Evolutionary conservation across 2,329 filamentous ascomycete species (phyloP).

Genomic region (Leptographium galeiforme): DNA sequence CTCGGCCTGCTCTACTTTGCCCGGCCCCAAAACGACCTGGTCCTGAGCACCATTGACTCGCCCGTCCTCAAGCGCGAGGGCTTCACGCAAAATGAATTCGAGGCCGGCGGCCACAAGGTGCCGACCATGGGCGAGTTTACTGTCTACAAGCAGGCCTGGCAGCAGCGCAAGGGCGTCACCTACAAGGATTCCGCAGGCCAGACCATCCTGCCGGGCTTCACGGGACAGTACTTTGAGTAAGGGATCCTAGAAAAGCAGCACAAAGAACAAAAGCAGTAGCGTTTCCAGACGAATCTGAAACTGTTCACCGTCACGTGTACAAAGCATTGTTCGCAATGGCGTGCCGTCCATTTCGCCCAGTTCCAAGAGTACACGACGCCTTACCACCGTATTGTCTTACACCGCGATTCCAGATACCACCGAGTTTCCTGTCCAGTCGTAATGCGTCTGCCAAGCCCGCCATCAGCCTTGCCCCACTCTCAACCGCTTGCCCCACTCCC

Average conservation of each 20-base stretch:
- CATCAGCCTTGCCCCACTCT: no score
- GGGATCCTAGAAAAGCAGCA: background rate
- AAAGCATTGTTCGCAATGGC: no score
- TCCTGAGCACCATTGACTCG: constrained; percentile 21
- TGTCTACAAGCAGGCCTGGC: constrained; percentile 2
- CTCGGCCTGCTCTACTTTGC: constrained; percentile 39
- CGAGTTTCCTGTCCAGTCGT: no score
- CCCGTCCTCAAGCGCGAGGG: constrained; percentile 21
- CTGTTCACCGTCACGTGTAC: no score
- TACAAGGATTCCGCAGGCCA: background rate
- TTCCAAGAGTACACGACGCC: no score
- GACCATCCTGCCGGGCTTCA: constrained; percentile 1
- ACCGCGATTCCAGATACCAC: no score
- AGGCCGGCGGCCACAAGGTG: background rate
- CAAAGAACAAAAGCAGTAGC: background rate
- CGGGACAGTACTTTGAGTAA: background rate
- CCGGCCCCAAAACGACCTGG: constrained; percentile 24
- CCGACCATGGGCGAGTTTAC: constrained; percentile 3
- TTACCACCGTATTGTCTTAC: no score
- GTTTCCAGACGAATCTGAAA: no score
- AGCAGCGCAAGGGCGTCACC: background rate
- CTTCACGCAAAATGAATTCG: constrained; percentile 21
- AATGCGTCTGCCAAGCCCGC: no score
- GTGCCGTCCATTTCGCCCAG: background rate
- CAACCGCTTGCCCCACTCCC: no score